phyloP scores from a whole-genome alignment of 169 alveolate genomes.

The Ichthyophthirius multifiliis region DNA sequence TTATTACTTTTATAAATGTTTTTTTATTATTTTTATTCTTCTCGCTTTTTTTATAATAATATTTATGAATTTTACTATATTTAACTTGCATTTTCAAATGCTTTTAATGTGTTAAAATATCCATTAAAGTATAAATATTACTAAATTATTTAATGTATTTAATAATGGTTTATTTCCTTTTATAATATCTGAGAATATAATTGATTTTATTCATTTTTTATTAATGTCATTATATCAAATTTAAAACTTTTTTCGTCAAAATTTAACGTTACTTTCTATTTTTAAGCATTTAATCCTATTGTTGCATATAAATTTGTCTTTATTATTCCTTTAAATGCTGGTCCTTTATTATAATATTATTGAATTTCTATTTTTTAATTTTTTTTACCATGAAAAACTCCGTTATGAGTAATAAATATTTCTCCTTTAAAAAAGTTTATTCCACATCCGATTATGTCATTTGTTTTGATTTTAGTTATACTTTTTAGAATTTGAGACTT shows the following conservation, averaged over 20 bases:
- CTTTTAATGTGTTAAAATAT: conserved; percentile 14
- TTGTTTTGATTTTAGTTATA: background rate
- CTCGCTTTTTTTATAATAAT: no score
- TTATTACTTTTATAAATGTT: no score
- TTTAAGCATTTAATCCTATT: background rate
- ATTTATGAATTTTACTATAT: no score
- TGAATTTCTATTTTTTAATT: background rate
- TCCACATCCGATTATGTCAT: conserved; percentile 16
- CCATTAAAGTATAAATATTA: conserved; percentile 10
- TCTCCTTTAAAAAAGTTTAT: conserved; percentile 13
- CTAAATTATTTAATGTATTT: background rate
- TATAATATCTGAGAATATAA: background rate
- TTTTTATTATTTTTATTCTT: no score
- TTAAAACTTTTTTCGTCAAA: background rate
- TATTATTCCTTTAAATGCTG: background rate
- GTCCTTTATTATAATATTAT: background rate
- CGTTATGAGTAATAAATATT: conserved; percentile 11
- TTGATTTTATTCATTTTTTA: background rate
- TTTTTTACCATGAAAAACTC: background rate
- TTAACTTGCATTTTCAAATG: background rate
- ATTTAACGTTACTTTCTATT: background rate
- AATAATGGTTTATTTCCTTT: background rate
- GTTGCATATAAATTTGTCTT: background rate
- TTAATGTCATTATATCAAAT: background rate
- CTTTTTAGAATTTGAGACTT: background rate